phyloP scores from a whole-genome alignment of 208 protist genomes.

The Acanthamoeba sp. region DNA sequence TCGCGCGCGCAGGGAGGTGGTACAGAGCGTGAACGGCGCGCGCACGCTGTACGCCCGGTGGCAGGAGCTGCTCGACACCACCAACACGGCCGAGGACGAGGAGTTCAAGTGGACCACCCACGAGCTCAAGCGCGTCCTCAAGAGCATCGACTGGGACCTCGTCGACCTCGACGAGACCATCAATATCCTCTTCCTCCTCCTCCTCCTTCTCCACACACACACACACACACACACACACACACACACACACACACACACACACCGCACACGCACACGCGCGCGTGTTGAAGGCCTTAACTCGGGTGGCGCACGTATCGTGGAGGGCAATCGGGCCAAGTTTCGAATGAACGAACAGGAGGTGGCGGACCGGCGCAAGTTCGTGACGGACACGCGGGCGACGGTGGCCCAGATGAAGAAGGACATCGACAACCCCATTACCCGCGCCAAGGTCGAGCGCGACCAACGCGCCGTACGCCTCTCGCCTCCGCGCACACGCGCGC shows the following conservation, averaged over 20 bases:
- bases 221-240: neutral
- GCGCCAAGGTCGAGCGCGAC: slow-evolving; percentile 60
- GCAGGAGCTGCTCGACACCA: slow-evolving; percentile 33
- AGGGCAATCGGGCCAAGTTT: slow-evolving; percentile 64
- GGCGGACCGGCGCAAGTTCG: slow-evolving; percentile 20
- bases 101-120: slow-evolving; percentile 58
- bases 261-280: too few relatives aligned
- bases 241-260: neutral
- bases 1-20: slow-evolving; percentile 10
- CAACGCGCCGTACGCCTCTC: neutral
- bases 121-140: slow-evolving; percentile 55
- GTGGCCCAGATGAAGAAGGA: slow-evolving; percentile 47
- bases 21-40: slow-evolving; percentile 46
- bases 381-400: neutral
- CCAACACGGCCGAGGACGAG: slow-evolving; percentile 49
- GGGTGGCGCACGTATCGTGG: neutral
- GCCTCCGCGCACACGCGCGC: neutral
- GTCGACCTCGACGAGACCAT: slow-evolving; percentile 53
- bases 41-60: slow-evolving; percentile 24
- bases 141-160: slow-evolving; percentile 63
- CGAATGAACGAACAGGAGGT: slow-evolving; percentile 42
- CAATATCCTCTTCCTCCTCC: slow-evolving; percentile 55
- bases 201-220: neutral
- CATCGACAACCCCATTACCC: slow-evolving; percentile 21
- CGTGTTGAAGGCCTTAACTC: neutral